A percentile compares a stretch with the other conserved stretches of the same genome.
phyloP scores from a whole-genome alignment of 805 yeast species.

The Teunomyces pallodes region DNA sequence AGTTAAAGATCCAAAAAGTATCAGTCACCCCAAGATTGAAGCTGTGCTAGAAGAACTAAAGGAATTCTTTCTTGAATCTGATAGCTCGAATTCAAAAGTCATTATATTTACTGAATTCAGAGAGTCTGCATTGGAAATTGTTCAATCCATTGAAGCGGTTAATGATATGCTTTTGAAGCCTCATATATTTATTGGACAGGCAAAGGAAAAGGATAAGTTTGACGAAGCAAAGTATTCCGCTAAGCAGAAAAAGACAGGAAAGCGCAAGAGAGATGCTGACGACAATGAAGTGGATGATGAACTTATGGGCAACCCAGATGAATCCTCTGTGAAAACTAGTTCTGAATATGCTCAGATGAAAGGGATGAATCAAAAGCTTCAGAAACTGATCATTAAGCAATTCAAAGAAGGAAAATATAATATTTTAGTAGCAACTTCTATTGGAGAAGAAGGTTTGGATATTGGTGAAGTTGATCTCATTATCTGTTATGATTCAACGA shows the following conservation, averaged over 20 bases:
- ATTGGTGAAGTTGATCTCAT: slow-evolving; percentile 97
- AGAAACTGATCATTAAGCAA: slow-evolving; percentile 69
- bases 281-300: slow-evolving; percentile 22
- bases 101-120: slow-evolving; percentile 87
- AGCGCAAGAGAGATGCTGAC: slow-evolving; percentile 34
- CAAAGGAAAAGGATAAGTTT: slow-evolving; percentile 68
- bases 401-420: slow-evolving; percentile 75
- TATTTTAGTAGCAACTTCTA: slow-evolving; percentile 89
- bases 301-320: slow-evolving; percentile 6
- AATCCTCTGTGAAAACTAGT: slow-evolving; percentile 40
- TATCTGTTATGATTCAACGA: slow-evolving; percentile 87
- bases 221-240: slow-evolving; percentile 53
- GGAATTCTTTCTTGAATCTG: slow-evolving; percentile 47
- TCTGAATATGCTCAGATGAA: slow-evolving; percentile 73
- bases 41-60: slow-evolving; percentile 55
- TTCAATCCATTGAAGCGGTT: slow-evolving; percentile 53
- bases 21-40: slow-evolving; percentile 74
- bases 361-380: slow-evolving; percentile 91
- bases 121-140: slow-evolving; percentile 87
- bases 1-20: slow-evolving; percentile 33
- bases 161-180: slow-evolving; percentile 44
- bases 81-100: slow-evolving; percentile 56
- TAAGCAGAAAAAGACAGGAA: slow-evolving; percentile 23
- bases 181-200: slow-evolving; percentile 91
- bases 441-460: slow-evolving; percentile 98